Conservation (phyloP, 176 grass and related monocot genomes). For the Carex littledalei region DNA sequence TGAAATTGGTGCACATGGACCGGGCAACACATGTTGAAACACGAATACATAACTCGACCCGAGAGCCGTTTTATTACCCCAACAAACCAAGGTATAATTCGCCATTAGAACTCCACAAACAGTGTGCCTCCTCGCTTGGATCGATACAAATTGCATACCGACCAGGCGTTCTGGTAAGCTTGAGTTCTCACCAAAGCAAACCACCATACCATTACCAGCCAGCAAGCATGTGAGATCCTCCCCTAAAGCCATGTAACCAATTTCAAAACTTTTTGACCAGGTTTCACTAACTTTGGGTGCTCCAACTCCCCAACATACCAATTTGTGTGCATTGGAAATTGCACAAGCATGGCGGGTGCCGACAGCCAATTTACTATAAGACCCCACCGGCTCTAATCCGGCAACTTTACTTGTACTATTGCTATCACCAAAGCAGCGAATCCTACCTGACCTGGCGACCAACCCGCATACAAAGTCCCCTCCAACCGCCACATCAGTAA, state of each 20-base stretch:
- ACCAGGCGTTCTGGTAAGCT: conserved; percentile 18
- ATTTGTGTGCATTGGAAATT: not conserved
- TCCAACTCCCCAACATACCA: conserved; percentile 62
- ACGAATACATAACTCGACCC: conserved; percentile 27
- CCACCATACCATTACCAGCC: conserved; percentile 45
- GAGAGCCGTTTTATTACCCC: conserved; percentile 33
- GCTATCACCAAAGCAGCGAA: conserved; percentile 41
- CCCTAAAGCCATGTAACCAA: conserved; percentile 45
- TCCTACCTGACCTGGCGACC: conserved; percentile 26
- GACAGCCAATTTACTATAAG: conserved; percentile 39
- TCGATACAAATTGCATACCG: conserved; percentile 53
- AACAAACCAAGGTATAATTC: conserved; percentile 72
- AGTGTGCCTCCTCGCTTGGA: conserved; percentile 51
- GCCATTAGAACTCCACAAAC: conserved; percentile 80
- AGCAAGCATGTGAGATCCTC: conserved; percentile 58
- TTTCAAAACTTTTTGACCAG: conserved; percentile 11
- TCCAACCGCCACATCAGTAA: conserved; percentile 59
- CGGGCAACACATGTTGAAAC: conserved; percentile 66
- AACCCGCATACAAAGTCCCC: conserved; percentile 74
- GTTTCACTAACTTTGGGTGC: conserved; percentile 23
- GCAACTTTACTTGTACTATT: conserved; percentile 6
- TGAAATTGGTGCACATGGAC: conserved; percentile 39
- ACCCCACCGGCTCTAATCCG: conserved; percentile 33
- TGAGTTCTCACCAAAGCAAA: conserved; percentile 52
- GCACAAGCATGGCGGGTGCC: conserved; percentile 72